phyloP scores from a whole-genome alignment of 306 rosid species.

The Vigna mungo region DNA sequence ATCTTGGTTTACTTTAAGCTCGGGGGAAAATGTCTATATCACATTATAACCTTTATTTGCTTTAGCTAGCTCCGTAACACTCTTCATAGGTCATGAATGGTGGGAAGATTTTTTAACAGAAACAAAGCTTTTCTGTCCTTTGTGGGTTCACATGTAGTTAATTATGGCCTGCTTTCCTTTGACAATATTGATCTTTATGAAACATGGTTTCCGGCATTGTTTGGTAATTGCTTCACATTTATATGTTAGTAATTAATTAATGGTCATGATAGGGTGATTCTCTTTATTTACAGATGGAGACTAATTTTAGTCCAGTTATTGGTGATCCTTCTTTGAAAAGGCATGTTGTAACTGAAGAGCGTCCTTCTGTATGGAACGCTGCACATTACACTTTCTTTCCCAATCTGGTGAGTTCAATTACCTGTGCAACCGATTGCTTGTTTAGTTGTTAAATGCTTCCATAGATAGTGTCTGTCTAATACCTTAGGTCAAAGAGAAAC shows the following conservation, averaged over 20 bases:
- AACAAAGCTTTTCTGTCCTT: conserved; percentile 24
- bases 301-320: conserved; percentile 51
- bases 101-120: not conserved
- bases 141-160: conserved; percentile 18
- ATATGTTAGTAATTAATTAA: not conserved
- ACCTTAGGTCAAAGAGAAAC: conserved; percentile 22
- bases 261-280: conserved; percentile 35
- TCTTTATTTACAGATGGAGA: conserved; percentile 71
- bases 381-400: conserved; percentile 69
- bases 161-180: not conserved
- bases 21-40: conserved; percentile 8
- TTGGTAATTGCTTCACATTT: conserved; percentile 21
- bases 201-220: conserved; percentile 14
- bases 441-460: not conserved
- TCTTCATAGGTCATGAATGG: conserved; percentile 17
- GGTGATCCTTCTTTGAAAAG: conserved; percentile 68
- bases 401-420: conserved; percentile 61
- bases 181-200: conserved; percentile 25
- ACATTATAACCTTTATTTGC: not conserved
- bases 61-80: conserved; percentile 26
- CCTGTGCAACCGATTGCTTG: conserved; percentile 20
- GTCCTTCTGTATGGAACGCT: conserved; percentile 67
- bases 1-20: conserved; percentile 6
- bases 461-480: not conserved
- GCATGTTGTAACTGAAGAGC: conserved; percentile 62